Base-by-base conservation (phyloP, 164 flowering plant genomes). In the Litsea cubeba region DNA sequence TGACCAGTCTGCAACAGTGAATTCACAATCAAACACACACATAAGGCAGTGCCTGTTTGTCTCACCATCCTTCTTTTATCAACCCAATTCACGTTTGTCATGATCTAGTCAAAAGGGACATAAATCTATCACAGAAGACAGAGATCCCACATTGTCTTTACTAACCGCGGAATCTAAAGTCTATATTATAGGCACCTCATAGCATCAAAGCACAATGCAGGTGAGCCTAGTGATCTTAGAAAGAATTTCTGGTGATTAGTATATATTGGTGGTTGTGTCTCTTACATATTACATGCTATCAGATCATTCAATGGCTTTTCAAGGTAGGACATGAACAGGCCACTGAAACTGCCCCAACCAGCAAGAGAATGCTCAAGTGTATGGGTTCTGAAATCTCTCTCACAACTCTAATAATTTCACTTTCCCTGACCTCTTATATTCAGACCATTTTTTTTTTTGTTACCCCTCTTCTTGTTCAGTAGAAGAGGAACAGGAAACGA, bases 271-370 rank as follows among this genome's bases (percentile, higher is more conserved):
- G 35, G 22, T 58, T 58, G 18, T 22, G 18, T 12, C 15, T 4
- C 20, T 20, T 57, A 14, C 62, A 0, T 0, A 6, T 7, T 63
- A n/a, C 26, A 63, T 58, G 35, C 12, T n/a, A 63, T 22, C 22
- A 11, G 24, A n/a, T 6, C 22, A 67, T 87, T 69, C 78, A 79
- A 67, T 79, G 85, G 82, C 80, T 82, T 54, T 71, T 79, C 74
- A 80, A 80, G 74, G 30, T 65, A 51, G 8, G 72, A 49, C 81
- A 65, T 14, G 83, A 75, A 62, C 68, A 78, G 57, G 71, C 30
- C 70, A 72, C 30, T 46, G 78, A 75, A 26, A 49, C 58, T 26
- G 23, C 25, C 26, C 62, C 73, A 3, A 14, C 69, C 71, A 75
- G 73, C 46, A 82, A 81, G 65, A 57, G 75, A n/a, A 62, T 50